Evolutionary conservation across 202 grass and related monocot genomes (phyloP).

Genomic region (Panicum virgatum): DNA sequence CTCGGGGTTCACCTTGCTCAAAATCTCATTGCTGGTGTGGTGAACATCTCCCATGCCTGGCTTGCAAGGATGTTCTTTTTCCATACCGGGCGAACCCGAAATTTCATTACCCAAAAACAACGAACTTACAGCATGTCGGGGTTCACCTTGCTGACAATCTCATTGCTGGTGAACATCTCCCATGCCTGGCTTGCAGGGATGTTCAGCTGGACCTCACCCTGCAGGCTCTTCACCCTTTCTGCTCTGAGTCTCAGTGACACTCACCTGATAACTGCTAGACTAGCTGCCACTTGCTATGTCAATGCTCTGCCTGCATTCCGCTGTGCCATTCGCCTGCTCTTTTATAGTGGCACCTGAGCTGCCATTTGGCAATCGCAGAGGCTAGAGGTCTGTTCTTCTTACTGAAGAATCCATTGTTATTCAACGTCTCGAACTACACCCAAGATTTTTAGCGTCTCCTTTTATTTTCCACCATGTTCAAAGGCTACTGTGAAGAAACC

Average conservation of each 20-base stretch:
- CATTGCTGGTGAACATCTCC: slow-evolving; percentile 57
- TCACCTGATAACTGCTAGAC: not conserved
- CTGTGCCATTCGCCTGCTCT: not conserved
- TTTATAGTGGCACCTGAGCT: slow-evolving; percentile 26
- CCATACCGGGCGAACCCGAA: too few species aligned
- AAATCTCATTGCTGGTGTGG: slow-evolving; percentile 48
- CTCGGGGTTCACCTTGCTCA: slow-evolving; percentile 42
- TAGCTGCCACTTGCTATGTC: not conserved
- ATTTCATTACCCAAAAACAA: too few species aligned
- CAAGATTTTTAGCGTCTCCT: not conserved
- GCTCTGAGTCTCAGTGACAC: not conserved
- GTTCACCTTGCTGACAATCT: too few species aligned
- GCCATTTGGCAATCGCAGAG: not conserved
- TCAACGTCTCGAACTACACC: not conserved
- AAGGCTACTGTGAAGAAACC: not conserved
- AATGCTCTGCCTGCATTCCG: not conserved
- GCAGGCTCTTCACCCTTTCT: slow-evolving; percentile 37
- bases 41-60: slow-evolving; percentile 58
- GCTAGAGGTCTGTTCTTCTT: not conserved
- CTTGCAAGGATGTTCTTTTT: slow-evolving; percentile 45
- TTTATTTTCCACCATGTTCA: not conserved
- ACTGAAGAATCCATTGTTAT: not conserved
- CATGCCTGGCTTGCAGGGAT: slow-evolving; percentile 54
- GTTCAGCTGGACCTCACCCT: slow-evolving; percentile 50
- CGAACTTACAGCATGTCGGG: too few species aligned